Base-by-base conservation (phyloP, 495 filamentous ascomycete genomes). In the Rusavskia elegans region DNA sequence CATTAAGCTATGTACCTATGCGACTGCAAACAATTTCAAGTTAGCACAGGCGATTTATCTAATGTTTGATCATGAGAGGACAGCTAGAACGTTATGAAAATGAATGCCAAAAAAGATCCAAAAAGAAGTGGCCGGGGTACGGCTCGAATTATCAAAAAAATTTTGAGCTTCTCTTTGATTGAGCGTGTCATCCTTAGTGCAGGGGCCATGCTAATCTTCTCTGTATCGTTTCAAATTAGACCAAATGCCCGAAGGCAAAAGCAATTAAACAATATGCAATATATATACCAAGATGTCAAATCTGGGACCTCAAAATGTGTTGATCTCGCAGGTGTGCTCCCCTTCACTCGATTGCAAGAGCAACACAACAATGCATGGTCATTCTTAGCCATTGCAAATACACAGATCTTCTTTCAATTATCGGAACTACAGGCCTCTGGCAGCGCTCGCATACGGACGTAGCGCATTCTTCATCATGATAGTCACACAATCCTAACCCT, bases 161-260 rank as follows among this genome's bases (percentile, higher is more conserved):
- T 52, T 52, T 40, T 40, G 35, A 52, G 50, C 50, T 52, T 52
- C 85, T 89, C 86, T 89, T 88, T 89, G 84, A 86, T 88, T 85
- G 78, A 88, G 87, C 86, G 87, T 94, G 86, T 94, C 88, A 93
- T 94, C 88, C 88, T 95, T 95, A 93, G 88, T 94, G 88, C 89
- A 96, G 89, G 89, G 89, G 89, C 89, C 87, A 95, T 95, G 89
- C 89, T 95, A 94, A 89, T 89, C 83, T 88, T 89, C 83, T 89
- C 81, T 86, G 78, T 81, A 80, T 83, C 76, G 76, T 78, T 81
- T 75, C 75, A 75, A 82, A 81, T 83, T 84, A 46, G 80, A 83
- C 80, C 81, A 84, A 80, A 82, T 85, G 82, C 79, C 81, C 77
- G 75, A 82, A 79, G 78, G 78, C 77, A 42, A 30, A 27, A 3